Percentiles rank a stretch among this genome's conserved stretches.
phyloP scores from a whole-genome alignment of 140 eudicot genomes.

The Cichorium intybus region DNA sequence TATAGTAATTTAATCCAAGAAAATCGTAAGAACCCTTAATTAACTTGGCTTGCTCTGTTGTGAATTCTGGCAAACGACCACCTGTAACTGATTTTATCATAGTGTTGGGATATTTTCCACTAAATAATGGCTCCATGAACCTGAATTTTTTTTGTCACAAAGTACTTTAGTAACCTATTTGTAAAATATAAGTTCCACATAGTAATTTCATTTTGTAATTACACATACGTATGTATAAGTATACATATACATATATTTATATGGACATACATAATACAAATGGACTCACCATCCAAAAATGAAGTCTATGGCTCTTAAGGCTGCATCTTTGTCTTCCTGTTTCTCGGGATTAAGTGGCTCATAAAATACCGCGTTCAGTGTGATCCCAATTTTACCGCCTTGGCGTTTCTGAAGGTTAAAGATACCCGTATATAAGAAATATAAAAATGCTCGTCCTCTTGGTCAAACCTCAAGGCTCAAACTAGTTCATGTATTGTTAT shows the following conservation, averaged over 20 bases:
- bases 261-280: too few relatives aligned
- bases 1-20: conserved; percentile 34
- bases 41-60: conserved; percentile 19
- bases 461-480: too few relatives aligned
- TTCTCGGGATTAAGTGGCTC: conserved; percentile 30
- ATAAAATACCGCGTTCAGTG: conserved; percentile 15
- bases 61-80: conserved; percentile 29
- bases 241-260: neutral
- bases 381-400: conserved; percentile 31
- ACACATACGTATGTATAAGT: neutral
- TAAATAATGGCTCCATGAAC: conserved; percentile 35
- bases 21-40: conserved; percentile 33
- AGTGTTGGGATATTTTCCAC: conserved; percentile 24
- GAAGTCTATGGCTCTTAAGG: conserved; percentile 33
- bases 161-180: too few relatives aligned
- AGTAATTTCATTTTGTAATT: neutral
- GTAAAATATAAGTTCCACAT: too few relatives aligned
- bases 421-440: neutral
- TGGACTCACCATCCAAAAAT: conserved; percentile 32
- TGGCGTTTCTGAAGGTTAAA: conserved; percentile 18
- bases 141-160: neutral
- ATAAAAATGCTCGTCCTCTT: neutral
- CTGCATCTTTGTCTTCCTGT: conserved; percentile 30
- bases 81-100: conserved; percentile 15
- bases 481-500: too few relatives aligned